These are phyloP conservation scores for Scleroderma bovista DNA, from an alignment of 768 basidiomycete genomes.

Conservation along the genomic window DNA sequence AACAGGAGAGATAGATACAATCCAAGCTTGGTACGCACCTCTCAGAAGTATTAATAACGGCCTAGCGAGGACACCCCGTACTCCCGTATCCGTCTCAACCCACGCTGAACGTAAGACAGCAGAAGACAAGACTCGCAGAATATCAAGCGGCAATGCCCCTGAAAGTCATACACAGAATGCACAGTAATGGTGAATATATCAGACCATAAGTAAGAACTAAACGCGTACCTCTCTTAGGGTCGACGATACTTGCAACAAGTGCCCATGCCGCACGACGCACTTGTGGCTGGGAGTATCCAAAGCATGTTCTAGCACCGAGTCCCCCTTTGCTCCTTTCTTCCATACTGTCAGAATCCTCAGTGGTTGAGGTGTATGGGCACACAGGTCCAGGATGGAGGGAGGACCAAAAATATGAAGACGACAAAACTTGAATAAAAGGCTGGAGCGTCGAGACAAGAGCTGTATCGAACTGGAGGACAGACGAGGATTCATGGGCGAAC, in stretches of 20 bases:
- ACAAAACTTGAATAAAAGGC: conserved; percentile 10
- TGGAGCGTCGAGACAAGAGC: not conserved
- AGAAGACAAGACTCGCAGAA: conserved; percentile 46
- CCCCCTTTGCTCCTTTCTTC: conserved; percentile 30
- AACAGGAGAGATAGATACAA: not conserved
- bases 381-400: conserved; percentile 46
- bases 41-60: conserved; percentile 67
- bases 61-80: conserved; percentile 64
- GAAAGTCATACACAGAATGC: too few relatives aligned
- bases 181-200: not conserved
- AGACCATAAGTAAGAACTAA: conserved; percentile 16
- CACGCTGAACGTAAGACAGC: conserved; percentile 64
- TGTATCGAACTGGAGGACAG: not conserved
- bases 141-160: conserved; percentile 20
- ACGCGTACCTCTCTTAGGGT: conserved; percentile 40
- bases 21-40: conserved; percentile 37
- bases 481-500: not conserved
- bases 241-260: conserved; percentile 42
- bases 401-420: conserved; percentile 51
- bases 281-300: conserved; percentile 63
- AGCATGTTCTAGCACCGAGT: conserved; percentile 12
- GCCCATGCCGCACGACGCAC: conserved; percentile 71
- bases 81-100: conserved; percentile 64
- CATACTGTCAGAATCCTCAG: not conserved
- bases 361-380: conserved; percentile 20